Base-by-base conservation (phyloP, 192 early-diverging fungal genomes). In the Powellomyces hirtus region DNA sequence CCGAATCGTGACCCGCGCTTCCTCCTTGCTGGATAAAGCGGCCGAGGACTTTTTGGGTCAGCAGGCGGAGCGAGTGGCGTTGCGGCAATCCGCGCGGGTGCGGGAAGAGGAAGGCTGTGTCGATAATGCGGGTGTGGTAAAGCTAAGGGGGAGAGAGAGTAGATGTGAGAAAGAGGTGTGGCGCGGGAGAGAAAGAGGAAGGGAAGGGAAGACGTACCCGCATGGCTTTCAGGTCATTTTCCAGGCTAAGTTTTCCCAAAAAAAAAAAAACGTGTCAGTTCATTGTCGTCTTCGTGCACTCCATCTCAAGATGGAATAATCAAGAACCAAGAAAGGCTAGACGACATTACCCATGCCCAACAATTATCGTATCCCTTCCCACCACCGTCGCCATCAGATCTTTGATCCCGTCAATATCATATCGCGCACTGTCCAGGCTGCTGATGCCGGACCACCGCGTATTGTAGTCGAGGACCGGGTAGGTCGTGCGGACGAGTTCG, bases 221-320 rank as follows among this genome's bases (percentile, higher is more conserved):
- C 50, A 92, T 68, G 0, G 87, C 88, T 11, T 77, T 82, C 62
- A 92, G 71, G 74, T 92, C 90, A 58, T 84, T 87, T 35, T 92
- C 86, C 13, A 92, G 77, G 31, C 73, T n/a, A n/a, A n/a, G n/a
- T 60, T n/a, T n/a, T n/a, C n/a, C n/a, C n/a, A n/a, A n/a, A n/a
- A n/a, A n/a, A n/a, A n/a, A n/a, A n/a, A n/a, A n/a, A n/a, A n/a
- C n/a, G n/a, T n/a, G n/a, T n/a, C n/a, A n/a, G n/a, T n/a, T n/a
- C n/a, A n/a, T n/a, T n/a, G n/a, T n/a, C n/a, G n/a, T n/a, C n/a
- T n/a, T n/a, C n/a, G n/a, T n/a, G n/a, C n/a, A n/a, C n/a, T n/a
- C n/a, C n/a, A n/a, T n/a, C n/a, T n/a, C n/a, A n/a, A n/a, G n/a
- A n/a, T n/a, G n/a, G n/a, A n/a, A n/a, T n/a, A n/a, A n/a, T n/a